Evolutionary conservation across 148 eudicot genomes (phyloP).

Genomic region (Persicaria maculosa): DNA sequence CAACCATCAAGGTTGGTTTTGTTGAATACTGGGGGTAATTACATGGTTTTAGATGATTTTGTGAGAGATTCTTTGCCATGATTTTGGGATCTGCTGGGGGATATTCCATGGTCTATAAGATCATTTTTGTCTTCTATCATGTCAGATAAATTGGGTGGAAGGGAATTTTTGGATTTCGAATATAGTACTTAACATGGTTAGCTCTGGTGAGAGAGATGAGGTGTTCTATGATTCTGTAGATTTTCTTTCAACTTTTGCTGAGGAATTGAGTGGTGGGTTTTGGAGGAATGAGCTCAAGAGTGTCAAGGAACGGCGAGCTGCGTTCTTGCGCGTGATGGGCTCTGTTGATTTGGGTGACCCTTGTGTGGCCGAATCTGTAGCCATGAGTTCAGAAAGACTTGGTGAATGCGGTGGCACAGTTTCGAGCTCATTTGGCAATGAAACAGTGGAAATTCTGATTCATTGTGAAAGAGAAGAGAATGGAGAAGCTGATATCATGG

Average conservation of each 20-base stretch:
- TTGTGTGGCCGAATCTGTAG: too few species aligned
- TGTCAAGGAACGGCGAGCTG: constrained; percentile 48
- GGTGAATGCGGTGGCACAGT: neutral
- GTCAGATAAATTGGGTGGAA: neutral
- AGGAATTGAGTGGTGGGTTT: constrained; percentile 35
- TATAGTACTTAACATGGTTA: constrained; percentile 11
- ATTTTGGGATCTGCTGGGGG: neutral
- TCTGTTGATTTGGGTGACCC: constrained; percentile 20
- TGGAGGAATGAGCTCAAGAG: constrained; percentile 58
- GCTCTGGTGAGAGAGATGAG: constrained; percentile 37
- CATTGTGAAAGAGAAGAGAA: neutral
- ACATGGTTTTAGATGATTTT: neutral
- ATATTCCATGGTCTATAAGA: neutral
- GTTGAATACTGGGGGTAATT: constrained; percentile 4
- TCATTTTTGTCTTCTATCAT: neutral
- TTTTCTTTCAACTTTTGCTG: constrained; percentile 20
- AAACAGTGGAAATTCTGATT: neutral
- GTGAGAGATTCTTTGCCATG: neutral
- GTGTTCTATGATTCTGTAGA: constrained; percentile 50
- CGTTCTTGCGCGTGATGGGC: constrained; percentile 47
- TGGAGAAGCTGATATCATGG: neutral
- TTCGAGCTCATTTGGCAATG: neutral
- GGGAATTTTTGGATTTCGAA: too few species aligned
- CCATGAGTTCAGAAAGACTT: too few species aligned
- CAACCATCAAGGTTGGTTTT: neutral